Evolutionary conservation across 2,329 filamentous ascomycete genomes (phyloP).

Genomic region (Ophiostoma tasmaniense): DNA sequence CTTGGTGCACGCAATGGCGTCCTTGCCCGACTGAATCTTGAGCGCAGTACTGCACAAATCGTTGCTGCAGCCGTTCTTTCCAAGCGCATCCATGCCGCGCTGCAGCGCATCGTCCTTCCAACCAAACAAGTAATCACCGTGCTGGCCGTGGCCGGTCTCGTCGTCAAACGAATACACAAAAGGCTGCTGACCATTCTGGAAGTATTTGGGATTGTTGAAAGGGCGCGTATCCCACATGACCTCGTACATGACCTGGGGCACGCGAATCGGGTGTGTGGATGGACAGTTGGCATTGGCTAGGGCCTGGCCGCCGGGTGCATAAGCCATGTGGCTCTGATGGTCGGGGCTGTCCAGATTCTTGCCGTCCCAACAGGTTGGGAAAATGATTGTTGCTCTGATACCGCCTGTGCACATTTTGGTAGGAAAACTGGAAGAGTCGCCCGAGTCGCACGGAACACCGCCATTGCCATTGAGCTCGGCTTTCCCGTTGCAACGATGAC

Average conservation of each 20-base stretch:
- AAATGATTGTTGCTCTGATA: neutral
- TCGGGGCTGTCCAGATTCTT: constrained; percentile 39
- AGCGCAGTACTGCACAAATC: neutral
- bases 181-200: neutral
- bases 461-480: neutral
- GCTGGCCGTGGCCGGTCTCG: neutral
- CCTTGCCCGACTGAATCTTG: neutral
- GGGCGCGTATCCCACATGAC: neutral
- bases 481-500: neutral
- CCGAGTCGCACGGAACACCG: neutral
- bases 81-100: neutral
- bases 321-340: constrained; percentile 37
- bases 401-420: neutral
- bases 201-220: neutral
- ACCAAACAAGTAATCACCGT: neutral
- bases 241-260: too few species aligned
- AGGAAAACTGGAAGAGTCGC: neutral
- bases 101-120: neutral
- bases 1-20: neutral
- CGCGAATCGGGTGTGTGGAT: too few species aligned
- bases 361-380: constrained; percentile 46
- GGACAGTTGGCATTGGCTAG: neutral
- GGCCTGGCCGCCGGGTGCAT: neutral
- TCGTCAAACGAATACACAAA: neutral
- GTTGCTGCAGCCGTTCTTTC: neutral